These are phyloP conservation scores for Kwoniella dendrophila DNA, from an alignment of 768 basidiomycete species.

Conservation along the genomic window DNA sequence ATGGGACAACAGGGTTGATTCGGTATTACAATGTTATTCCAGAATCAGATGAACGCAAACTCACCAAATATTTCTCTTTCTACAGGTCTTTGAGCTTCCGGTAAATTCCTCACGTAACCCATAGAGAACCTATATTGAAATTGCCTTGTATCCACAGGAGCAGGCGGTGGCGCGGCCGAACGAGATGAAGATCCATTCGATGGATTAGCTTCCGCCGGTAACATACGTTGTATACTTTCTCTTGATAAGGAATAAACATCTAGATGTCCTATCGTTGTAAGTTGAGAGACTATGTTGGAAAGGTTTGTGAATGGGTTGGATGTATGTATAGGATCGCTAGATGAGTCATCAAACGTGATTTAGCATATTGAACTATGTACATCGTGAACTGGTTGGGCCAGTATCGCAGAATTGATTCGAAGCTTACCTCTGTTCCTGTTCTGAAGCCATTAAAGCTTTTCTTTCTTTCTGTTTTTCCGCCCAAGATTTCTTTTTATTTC, in stretches of 20 bases:
- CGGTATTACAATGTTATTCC: too few species aligned
- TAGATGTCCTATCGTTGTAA: constrained; percentile 54
- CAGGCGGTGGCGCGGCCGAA: constrained; percentile 11
- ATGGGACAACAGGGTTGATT: too few species aligned
- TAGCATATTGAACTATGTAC: background rate
- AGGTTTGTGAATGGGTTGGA: constrained; percentile 54
- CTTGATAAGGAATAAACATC: constrained; percentile 56
- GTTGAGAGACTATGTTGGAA: constrained; percentile 51
- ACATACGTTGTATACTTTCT: constrained; percentile 55
- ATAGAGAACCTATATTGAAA: constrained; percentile 57
- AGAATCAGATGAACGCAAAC: too few species aligned
- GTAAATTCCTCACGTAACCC: constrained; percentile 49
- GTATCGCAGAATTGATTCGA: background rate
- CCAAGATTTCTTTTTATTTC: constrained; percentile 46
- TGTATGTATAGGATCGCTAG: constrained; percentile 34
- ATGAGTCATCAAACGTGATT: too few species aligned
- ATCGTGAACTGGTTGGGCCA: background rate
- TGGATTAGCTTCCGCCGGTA: constrained; percentile 33
- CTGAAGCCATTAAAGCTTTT: constrained; percentile 43
- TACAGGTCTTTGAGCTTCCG: constrained; percentile 52
- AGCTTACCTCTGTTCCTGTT: constrained; percentile 35
- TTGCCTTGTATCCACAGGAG: constrained; percentile 38
- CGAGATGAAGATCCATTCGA: constrained; percentile 10
- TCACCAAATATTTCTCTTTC: constrained; percentile 56
- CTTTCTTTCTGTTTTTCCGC: constrained; percentile 58